Evolutionary conservation across 106 monocot species (phyloP).

Genomic region (Acorus calamus): DNA sequence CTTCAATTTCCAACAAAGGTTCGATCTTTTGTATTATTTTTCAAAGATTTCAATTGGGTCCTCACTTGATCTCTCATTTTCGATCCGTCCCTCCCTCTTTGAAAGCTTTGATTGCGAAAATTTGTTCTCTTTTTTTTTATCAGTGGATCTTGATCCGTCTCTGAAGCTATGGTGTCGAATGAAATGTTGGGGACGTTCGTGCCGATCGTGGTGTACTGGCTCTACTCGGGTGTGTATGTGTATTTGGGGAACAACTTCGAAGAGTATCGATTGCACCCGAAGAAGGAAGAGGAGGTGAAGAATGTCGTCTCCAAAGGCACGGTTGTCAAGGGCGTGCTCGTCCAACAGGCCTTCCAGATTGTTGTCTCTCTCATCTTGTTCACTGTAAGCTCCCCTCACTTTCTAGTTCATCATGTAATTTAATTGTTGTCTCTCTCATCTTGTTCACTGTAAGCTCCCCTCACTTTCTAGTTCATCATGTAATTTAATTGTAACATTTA

Average conservation of each 20-base stretch:
- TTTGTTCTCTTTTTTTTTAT: no score
- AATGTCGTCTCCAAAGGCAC: constrained; percentile 42
- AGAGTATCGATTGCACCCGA: constrained; percentile 48
- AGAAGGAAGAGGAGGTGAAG: constrained; percentile 44
- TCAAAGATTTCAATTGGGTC: no score
- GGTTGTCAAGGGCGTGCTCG: constrained; percentile 63
- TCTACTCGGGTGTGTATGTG: constrained; percentile 63
- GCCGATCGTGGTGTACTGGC: constrained; percentile 70
- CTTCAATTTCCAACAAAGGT: no score
- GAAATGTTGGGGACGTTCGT: constrained; percentile 58
- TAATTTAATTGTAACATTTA: no score
- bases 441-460: constrained; percentile 33
- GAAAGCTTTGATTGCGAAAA: no score
- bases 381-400: constrained; percentile 17
- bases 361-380: constrained; percentile 44
- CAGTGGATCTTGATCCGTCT: no score
- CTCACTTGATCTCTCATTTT: no score
- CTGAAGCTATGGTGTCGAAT: constrained; percentile 25
- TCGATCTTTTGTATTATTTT: no score
- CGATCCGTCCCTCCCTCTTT: no score
- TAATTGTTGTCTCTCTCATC: constrained; percentile 26
- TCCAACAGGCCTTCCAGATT: constrained; percentile 62
- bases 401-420: no score
- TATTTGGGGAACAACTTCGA: constrained; percentile 28
- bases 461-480: no score